These are phyloP conservation scores for Metschnikowia drakensbergensis DNA, from an alignment of 805 yeast genomes.

Conservation along the genomic window DNA sequence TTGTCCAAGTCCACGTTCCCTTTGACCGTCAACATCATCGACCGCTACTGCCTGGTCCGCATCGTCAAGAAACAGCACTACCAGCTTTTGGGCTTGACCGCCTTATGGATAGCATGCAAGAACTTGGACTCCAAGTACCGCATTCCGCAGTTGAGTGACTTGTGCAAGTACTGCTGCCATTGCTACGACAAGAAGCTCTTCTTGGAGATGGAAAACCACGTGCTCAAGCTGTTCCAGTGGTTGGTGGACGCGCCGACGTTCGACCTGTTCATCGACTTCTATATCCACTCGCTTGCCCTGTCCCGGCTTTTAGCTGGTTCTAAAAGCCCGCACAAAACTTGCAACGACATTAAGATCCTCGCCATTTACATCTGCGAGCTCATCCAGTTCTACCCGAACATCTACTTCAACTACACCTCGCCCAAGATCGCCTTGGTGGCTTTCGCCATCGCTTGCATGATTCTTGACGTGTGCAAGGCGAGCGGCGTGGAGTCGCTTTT, in stretches of 20 bases:
- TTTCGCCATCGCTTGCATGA: slow-evolving; percentile 40
- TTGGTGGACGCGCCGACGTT: slow-evolving; percentile 56
- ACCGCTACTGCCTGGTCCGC: slow-evolving; percentile 42
- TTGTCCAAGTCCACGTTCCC: slow-evolving; percentile 42
- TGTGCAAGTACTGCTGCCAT: slow-evolving; percentile 55
- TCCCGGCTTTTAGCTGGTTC: slow-evolving; percentile 25
- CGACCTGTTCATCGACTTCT: slow-evolving; percentile 60
- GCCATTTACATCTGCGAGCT: slow-evolving; percentile 64
- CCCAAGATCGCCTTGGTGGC: slow-evolving; percentile 44
- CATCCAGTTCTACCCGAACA: slow-evolving; percentile 56
- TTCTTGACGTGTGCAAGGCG: slow-evolving; percentile 31
- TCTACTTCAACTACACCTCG: slow-evolving; percentile 55
- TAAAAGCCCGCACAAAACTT: slow-evolving; percentile 25
- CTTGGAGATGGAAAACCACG: slow-evolving; percentile 65
- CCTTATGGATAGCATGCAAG: slow-evolving; percentile 44
- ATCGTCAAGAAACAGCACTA: slow-evolving; percentile 45
- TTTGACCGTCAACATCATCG: slow-evolving; percentile 42
- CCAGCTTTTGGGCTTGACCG: slow-evolving; percentile 42
- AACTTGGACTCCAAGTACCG: slow-evolving; percentile 54
- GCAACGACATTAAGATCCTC: slow-evolving; percentile 49
- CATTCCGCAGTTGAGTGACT: slow-evolving; percentile 50
- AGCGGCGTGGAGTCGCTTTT: slow-evolving; percentile 8
- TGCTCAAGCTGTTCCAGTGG: slow-evolving; percentile 64
- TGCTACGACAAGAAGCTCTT: slow-evolving; percentile 55
- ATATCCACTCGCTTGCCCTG: slow-evolving; percentile 35